Base-by-base conservation (phyloP, 2,329 filamentous ascomycete genomes). In the Pseudogymnoascus sp. region DNA sequence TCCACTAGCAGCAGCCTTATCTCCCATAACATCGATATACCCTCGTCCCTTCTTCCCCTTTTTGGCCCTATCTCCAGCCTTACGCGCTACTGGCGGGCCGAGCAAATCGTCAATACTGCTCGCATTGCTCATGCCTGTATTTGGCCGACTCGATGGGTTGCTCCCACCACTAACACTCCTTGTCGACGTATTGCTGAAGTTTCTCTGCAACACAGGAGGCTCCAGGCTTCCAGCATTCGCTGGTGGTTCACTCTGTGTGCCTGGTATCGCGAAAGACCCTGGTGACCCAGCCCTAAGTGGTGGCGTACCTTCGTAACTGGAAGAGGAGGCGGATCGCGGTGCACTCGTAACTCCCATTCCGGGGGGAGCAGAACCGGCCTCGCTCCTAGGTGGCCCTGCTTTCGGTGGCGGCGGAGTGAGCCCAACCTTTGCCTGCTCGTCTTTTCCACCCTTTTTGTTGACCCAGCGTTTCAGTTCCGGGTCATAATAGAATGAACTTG, bases 391-490 rank as follows among this genome's bases (percentile, higher is more conserved):
- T 66, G 77, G 80, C 62, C 75, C 77, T 3, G 78, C 77, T 68
- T 83, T 86, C 0, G 93, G 93, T 4, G 92, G 93, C 1, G 95
- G 93, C 1, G 93, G 90, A 0, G 92, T 87, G 1, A 87, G 86
- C 56, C 82, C 79, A 66, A 85, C 83, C 2, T 83, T 78, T 26
- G 82, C 78, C 7, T 78, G 78, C 46, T 83, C 84, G 62, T 89
- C 87, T 12, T 78, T 79, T 11, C 88, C 88, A 10, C 86, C 85
- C 74, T 96, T 97, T 80, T 97, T 97, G 79, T 99, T 98, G 74
- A 99, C 82, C 96, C 96, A 99, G 74, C 95, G 92, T 79, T 96
- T 96, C 61, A 96, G 83, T n/a, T 97, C 90, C 2, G 92, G 89
- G 72, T 99, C 95, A 71, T 95, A 99, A 68, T 93, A 89, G 75